Evolutionary conservation across 148 eudicot genomes (phyloP), one percentile per base, ranked within the genome.

Genomic region (Spergularia bocconei): DNA sequence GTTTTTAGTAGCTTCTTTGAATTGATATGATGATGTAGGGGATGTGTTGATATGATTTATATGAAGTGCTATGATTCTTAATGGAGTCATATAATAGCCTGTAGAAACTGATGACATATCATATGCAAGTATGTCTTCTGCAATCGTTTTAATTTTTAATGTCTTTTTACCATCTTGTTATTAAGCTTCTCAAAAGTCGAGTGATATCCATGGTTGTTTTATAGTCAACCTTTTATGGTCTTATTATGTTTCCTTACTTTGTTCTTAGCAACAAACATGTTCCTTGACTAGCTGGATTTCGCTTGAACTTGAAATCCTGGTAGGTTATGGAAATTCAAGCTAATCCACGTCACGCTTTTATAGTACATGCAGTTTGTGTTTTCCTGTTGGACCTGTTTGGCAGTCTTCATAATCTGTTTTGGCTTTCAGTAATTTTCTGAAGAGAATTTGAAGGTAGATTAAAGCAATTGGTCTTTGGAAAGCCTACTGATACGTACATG

Each of bases 401-500:
- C 11, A 57, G 67, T 68, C 79, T 1, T 50, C 63, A 66, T 76
- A 57, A 75, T 65, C 55, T n/a, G 13, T 58, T 80, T 65, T 70
- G 67, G 83, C 76, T 66, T 76, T 58, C 70, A 59, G 44, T 76
- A 71, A 73, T 56, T 47, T 80, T 61, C 21, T 41, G 77, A 72
- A 78, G 82, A 54, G 78, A 79, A 63, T 67, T 56, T 73, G 78
- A 65, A 63, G 78, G 59, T 77, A 63, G 66, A 69, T 65, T 80
- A 69, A 80, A 57, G 52, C 61, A 60, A 71, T 65, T 64, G 73
- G 63, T 64, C 69, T 71, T 80, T 63, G 61, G 64, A 78, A 77
- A 80, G 77, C 80, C 72, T 77, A 77, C 75, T 79, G 80, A 79
- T 79, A 58, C 79, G 11, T 71, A 68, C 77, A 78, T 75, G 62